These are phyloP conservation scores for Vigna hirtella DNA, from an alignment of 306 rosid species.

Conservation along the genomic window DNA sequence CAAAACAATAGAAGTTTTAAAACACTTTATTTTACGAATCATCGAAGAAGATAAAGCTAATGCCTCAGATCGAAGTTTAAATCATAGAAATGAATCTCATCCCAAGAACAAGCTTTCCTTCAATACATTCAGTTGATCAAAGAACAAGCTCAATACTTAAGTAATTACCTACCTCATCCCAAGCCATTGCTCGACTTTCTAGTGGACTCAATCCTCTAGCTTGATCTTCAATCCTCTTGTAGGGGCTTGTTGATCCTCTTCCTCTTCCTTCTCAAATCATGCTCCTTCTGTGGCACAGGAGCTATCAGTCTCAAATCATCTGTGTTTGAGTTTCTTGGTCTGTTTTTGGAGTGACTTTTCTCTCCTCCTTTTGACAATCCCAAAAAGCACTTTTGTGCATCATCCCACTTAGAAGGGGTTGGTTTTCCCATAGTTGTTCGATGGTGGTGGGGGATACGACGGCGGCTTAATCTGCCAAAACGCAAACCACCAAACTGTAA, in stretches of 20 bases:
- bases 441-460: no score
- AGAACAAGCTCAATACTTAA: not conserved
- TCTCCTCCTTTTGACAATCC: no score
- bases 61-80: conserved; percentile 68
- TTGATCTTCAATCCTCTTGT: conserved; percentile 59
- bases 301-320: conserved; percentile 95
- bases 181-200: conserved; percentile 85
- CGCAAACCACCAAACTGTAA: no score
- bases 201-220: conserved; percentile 58
- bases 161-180: conserved; percentile 92
- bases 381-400: no score
- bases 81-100: conserved; percentile 67
- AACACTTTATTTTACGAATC: no score
- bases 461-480: no score
- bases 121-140: no score
- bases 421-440: no score
- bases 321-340: conserved; percentile 67
- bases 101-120: no score
- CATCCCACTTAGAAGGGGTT: no score
- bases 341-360: no score
- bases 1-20: not conserved
- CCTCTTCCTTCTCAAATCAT: conserved; percentile 64
- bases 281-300: conserved; percentile 84
- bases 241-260: conserved; percentile 51
- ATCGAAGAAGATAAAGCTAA: not conserved